phyloP scores from a whole-genome alignment of 176 grass and related monocot species.

The Aegilops speltoides region DNA sequence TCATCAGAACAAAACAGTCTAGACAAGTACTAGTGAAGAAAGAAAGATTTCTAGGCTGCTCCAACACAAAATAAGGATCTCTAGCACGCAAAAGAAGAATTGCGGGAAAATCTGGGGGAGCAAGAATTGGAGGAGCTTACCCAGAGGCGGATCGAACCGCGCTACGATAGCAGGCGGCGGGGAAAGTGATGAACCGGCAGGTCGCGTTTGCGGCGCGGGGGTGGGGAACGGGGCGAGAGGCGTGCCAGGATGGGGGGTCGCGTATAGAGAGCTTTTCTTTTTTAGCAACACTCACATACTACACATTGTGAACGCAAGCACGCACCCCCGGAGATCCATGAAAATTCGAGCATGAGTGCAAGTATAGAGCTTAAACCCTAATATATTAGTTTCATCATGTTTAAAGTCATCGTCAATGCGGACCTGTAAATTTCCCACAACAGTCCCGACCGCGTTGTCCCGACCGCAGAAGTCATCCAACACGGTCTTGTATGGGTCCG shows the following conservation, averaged over 20 bases:
- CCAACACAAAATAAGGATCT: constrained; percentile 4
- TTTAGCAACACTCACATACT: too few species aligned
- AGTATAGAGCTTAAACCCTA: too few species aligned
- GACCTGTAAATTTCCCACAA: too few species aligned
- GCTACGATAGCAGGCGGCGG: not conserved
- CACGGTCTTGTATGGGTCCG: too few species aligned
- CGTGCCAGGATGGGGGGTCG: not conserved
- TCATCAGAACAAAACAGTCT: not conserved
- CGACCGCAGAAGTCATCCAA: too few species aligned
- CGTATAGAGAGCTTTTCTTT: not conserved
- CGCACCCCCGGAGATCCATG: too few species aligned
- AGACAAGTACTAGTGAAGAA: not conserved
- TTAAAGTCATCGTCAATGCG: too few species aligned
- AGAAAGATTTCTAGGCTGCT: not conserved
- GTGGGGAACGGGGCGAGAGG: not conserved
- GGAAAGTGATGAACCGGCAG: not conserved
- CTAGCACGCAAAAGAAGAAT: not conserved
- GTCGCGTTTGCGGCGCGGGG: constrained; percentile 3
- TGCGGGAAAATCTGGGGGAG: not conserved
- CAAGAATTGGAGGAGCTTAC: constrained; percentile 19
- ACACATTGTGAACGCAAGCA: too few species aligned
- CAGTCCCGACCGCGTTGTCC: too few species aligned
- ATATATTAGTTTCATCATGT: too few species aligned
- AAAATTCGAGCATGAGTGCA: too few species aligned
- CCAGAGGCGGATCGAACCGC: not conserved